Percentiles rank a stretch among this genome's conserved stretches.
Evolutionary conservation across 139 green algal genomes (phyloP).

Genomic region (Choricystis sp.): DNA sequence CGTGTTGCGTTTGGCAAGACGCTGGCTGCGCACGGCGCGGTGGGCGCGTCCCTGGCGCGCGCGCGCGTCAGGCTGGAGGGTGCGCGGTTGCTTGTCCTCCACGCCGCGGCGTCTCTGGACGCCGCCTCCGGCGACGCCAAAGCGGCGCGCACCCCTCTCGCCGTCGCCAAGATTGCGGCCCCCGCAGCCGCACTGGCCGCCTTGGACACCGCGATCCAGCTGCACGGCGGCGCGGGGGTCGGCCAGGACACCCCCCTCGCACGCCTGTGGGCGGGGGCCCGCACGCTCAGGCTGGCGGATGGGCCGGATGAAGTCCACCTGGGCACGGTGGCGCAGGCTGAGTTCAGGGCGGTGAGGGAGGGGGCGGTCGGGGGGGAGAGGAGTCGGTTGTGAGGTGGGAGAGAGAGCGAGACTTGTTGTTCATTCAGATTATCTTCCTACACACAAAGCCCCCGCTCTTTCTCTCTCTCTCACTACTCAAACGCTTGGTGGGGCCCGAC

Average conservation of each 20-base stretch:
- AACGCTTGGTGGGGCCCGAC: conserved; percentile 17
- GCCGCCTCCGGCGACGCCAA: conserved; percentile 47
- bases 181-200: conserved; percentile 53
- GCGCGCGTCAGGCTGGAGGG: conserved; percentile 34
- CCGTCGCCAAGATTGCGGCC: conserved; percentile 76
- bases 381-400: not conserved
- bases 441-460: not conserved
- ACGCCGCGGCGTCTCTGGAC: conserved; percentile 65
- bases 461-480: conserved; percentile 7
- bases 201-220: conserved; percentile 75
- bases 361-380: not conserved
- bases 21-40: conserved; percentile 45
- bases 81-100: conserved; percentile 52
- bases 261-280: conserved; percentile 55
- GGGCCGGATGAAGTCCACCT: conserved; percentile 95
- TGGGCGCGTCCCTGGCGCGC: conserved; percentile 34
- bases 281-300: conserved; percentile 90
- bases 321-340: conserved; percentile 67
- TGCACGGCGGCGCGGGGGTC: conserved; percentile 71
- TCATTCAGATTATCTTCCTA: too few species aligned
- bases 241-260: conserved; percentile 65
- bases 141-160: conserved; percentile 57
- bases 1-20: conserved; percentile 13
- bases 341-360: conserved; percentile 33
- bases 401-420: not conserved